Evolutionary conservation across 2,329 filamentous ascomycete genomes (phyloP), one percentile per base, ranked within the genome.

Genomic region (Diatrype stigma): DNA sequence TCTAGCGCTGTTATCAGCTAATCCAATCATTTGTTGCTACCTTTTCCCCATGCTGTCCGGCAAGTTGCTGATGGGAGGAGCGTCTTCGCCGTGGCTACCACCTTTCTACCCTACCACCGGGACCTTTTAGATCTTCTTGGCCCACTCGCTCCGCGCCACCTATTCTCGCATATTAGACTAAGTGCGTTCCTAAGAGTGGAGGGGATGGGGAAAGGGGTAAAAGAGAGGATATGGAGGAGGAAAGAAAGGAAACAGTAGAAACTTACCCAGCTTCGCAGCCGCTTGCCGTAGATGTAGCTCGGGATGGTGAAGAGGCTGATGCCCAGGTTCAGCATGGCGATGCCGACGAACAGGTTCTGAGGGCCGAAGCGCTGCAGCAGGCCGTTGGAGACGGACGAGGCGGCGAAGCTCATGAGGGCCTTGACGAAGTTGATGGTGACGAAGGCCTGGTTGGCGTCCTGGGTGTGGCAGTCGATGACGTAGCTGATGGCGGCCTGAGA

Each of bases 381-480:
- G 11, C 57, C 57, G 22, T 61, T 61, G 11, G 51, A 57, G 14
- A 61, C 28, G 2, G 57, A 53, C 8, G 59, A 53, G 12, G 59
- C 59, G 2, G 52, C 26, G 47, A 61, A 61, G 30, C 57, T 60
- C 28, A 61, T 38, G 16, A 61, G 26, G 1, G 59, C 59, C 47
- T 61, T 61, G 42, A 57, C 52, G 46, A 60, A 61, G 50, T 60
- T 61, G 53, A 61, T 60, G 5, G 59, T 61, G 12, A 61, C 59
- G 40, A 61, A 61, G 17, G 59, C 59, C 22, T 61, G 59, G 45
- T 61, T 61, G 19, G 59, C 59, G 32, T 61, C 59, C 38, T 58
- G 56, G 35, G 57, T 60, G 26, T 61, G 59, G 48, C 59, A 61
- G 40, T 61, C 59, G 35, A 61, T 60, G 11, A 61, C 59, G 26